Evolutionary conservation across 1,284 basidiomycete species (phyloP), one percentile per base, ranked within the genome.

Genomic region (Serendipita sp.): DNA sequence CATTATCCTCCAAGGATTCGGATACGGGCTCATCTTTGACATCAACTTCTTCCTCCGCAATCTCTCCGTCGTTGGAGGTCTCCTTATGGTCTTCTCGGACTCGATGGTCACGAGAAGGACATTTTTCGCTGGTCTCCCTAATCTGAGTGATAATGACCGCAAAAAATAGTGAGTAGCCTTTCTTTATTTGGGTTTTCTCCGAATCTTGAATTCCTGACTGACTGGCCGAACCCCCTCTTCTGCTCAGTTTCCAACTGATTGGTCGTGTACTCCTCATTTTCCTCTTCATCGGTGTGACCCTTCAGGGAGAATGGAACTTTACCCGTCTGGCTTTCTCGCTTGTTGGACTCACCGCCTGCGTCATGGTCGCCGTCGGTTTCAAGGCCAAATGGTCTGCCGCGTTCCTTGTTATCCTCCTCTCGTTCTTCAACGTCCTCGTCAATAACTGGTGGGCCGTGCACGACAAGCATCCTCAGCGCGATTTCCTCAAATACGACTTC

Each of bases 391-490:
- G 93, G 92, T 93, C 91, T 13, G 95, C 95, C 2, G 83, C 85
- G n/a, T 98, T 99, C 85, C 82, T 99, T 65, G 93, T 98, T 65
- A 75, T 96, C 68, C 81, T 95, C 3, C 78, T 99, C 68, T 91
- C 88, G 72, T 75, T 92, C 67, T 96, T 99, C 85, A 99, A 99
- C 74, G 89, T 98, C 41, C 89, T 95, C 70, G 91, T 93, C 75
- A 99, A 99, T 82, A 97, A 97, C 77, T 99, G 91, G 87, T 99
- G 95, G 96, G 87, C 83, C 68, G 85, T 98, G n/a, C 88, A 93
- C 74, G 81, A 85, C 60, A 83, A 84, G 60, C 95, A 99, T 75
- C 95, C 94, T 65, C 90, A 93, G 71, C 84, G 95, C 64, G 96
- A 99, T 72, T 99, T 99, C 84, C 82, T 99, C 71, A 96, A 96